These are phyloP conservation scores for Chaetomium tenue DNA, from an alignment of 495 filamentous ascomycete genomes.

Conservation along the genomic window DNA sequence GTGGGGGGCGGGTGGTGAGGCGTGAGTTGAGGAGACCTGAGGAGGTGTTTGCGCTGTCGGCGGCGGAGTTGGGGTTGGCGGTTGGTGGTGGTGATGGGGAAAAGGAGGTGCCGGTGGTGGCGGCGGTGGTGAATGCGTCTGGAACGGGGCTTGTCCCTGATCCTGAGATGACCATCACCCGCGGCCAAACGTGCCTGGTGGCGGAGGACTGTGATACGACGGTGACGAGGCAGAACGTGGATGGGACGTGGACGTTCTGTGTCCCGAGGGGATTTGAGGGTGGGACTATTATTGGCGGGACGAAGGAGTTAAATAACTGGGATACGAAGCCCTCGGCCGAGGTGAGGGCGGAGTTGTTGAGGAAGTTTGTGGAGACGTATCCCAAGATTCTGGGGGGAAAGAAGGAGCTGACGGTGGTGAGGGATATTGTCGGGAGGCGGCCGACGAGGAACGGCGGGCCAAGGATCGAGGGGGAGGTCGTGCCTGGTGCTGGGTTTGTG, in stretches of 20 bases:
- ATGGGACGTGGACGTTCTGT: slow-evolving; percentile 60
- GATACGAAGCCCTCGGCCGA: slow-evolving; percentile 48
- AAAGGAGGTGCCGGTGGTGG: slow-evolving; percentile 23
- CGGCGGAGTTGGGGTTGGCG: neutral
- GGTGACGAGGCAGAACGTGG: slow-evolving; percentile 58
- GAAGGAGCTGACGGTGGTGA: slow-evolving; percentile 37
- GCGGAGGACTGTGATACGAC: slow-evolving; percentile 47
- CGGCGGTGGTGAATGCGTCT: slow-evolving; percentile 58
- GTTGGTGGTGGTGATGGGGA: neutral
- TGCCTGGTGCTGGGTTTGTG: slow-evolving; percentile 39
- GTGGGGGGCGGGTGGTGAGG: slow-evolving; percentile 47
- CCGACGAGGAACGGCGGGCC: slow-evolving; percentile 46
- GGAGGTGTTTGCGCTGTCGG: slow-evolving; percentile 47
- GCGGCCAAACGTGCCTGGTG: slow-evolving; percentile 50
- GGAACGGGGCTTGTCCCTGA: slow-evolving; percentile 59
- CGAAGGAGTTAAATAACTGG: slow-evolving; percentile 60
- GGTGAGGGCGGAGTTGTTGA: slow-evolving; percentile 49
- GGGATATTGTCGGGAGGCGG: slow-evolving; percentile 47
- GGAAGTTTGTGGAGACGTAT: slow-evolving; percentile 40
- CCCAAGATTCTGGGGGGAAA: slow-evolving; percentile 39
- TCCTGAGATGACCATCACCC: slow-evolving; percentile 53
- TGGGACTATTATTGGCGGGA: slow-evolving; percentile 63
- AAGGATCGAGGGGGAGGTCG: slow-evolving; percentile 43
- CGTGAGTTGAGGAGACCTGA: slow-evolving; percentile 44
- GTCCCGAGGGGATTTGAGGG: slow-evolving; percentile 59